phyloP scores from a whole-genome alignment of 2,329 filamentous ascomycete species.

The Ophiostoma sp. region DNA sequence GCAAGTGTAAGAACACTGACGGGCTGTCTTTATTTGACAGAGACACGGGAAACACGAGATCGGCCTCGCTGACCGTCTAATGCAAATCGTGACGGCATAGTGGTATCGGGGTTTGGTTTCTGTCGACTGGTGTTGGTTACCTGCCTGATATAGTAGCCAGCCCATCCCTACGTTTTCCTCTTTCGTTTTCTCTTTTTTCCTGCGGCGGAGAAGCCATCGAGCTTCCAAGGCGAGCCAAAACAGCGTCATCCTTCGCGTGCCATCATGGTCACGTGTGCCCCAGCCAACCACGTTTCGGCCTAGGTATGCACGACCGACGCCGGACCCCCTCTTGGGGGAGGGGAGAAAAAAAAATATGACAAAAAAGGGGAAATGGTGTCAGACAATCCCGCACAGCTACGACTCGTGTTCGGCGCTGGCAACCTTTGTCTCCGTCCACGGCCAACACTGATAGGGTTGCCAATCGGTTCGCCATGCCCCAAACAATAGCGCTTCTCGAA shows the following conservation, averaged over 20 bases:
- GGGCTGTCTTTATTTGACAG: not conserved
- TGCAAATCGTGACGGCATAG: constrained; percentile 11
- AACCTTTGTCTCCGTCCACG: not conserved
- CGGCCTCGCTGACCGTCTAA: constrained; percentile 1
- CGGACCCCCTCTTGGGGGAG: constrained; percentile 9
- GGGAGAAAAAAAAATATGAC: not conserved
- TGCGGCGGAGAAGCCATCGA: too few relatives aligned
- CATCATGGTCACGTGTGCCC: constrained; percentile 10
- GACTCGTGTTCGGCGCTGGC: constrained; percentile 10
- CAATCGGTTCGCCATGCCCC: constrained; percentile 4
- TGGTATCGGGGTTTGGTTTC: not conserved
- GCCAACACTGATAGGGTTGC: not conserved
- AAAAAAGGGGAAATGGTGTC: constrained; percentile 1
- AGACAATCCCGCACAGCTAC: not conserved
- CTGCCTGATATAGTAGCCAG: constrained; percentile 4
- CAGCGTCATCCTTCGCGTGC: not conserved
- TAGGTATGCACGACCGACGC: constrained; percentile 8
- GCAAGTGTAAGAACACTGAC: not conserved
- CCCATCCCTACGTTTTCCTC: not conserved
- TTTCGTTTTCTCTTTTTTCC: not conserved
- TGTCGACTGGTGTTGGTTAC: not conserved
- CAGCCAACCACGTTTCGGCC: constrained; percentile 11
- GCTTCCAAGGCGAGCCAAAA: not conserved
- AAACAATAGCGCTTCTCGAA: constrained; percentile 14
- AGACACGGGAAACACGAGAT: not conserved